Percentiles rank a stretch among this genome's conserved stretches.
phyloP scores from a whole-genome alignment of 2,329 filamentous ascomycete genomes.

The Fusarium verrucosum region DNA sequence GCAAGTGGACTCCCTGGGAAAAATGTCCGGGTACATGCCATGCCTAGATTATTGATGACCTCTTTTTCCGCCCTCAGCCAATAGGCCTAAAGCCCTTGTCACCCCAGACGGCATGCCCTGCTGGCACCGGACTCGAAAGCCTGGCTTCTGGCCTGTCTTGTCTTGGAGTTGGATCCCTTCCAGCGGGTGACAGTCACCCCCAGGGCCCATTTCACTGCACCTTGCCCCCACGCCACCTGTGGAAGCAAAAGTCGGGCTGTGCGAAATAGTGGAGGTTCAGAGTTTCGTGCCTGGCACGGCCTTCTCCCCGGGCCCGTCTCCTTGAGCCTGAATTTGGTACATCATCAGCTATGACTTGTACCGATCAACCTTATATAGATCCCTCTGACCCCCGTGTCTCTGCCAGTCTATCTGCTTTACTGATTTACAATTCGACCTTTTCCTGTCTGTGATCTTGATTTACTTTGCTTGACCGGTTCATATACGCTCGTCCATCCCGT shows the following conservation, averaged over 20 bases:
- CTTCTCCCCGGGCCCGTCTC: constrained; percentile 40
- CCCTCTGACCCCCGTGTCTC: constrained; percentile 26
- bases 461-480: constrained; percentile 1
- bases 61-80: neutral
- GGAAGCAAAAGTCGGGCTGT: constrained; percentile 22
- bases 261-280: constrained; percentile 30
- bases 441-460: constrained; percentile 15
- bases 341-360: constrained; percentile 34
- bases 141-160: neutral
- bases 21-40: neutral
- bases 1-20: constrained; percentile 2
- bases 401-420: constrained; percentile 12
- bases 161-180: neutral
- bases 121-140: constrained; percentile 1
- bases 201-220: constrained; percentile 35
- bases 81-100: constrained; percentile 12
- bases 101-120: constrained; percentile 9
- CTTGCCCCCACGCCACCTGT: constrained; percentile 37
- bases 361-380: constrained; percentile 44
- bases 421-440: constrained; percentile 12
- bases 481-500: constrained; percentile 11
- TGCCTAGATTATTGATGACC: constrained; percentile 11
- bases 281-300: constrained; percentile 34
- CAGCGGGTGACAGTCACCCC: constrained; percentile 32
- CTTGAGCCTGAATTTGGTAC: constrained; percentile 37